Evolutionary conservation across 495 filamentous ascomycete species (phyloP), one percentile per base, ranked within the genome.

Genomic region (Penicillium paradoxum): DNA sequence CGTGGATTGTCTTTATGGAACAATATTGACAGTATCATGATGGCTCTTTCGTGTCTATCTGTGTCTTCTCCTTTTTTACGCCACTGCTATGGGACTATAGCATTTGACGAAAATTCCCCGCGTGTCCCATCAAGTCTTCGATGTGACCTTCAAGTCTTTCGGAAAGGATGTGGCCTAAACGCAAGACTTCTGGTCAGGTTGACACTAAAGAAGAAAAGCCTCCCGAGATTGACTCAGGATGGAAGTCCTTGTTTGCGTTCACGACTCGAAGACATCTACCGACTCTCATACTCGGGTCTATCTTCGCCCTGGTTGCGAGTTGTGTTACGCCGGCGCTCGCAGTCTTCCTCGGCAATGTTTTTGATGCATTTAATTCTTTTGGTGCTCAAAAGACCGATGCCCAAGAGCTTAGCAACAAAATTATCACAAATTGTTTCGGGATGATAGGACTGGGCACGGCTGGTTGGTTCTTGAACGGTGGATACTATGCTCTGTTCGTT

Each of bases 321-420:
- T 69, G 83, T 17, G 65, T 82, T 19, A 76, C 80, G 33, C 85
- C 91, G 2, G 72, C 73, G 1, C 75, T 87, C 38, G 82, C 91
- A 3, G 72, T 91, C 4, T 64, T 96, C 2, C 75, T 91, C 10
- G 92, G 93, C 14, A 74, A 79, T 38, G 75, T 92, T 36, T 96
- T 98, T 57, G 77, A 87, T 14, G 67, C 76, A 5, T 85, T 95
- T 45, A 76, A 86, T 2, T 64, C 73, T 2, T 93, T 81, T 57
- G 89, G 86, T 1, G 73, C 75, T 15, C 82, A 80, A 6, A 54
- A 69, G 3, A 71, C 86, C 19, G 61, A 57, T 5, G 63, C 72
- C 0, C 43, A 72, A 13, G 75, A 77, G 1, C 72, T 91, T 6
- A 69, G 84, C 5, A 56, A 68, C 6, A 67, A 83, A 19, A 73